These are phyloP conservation scores for Eimeria praecox DNA, from an alignment of 169 alveolate genomes.

Conservation along the genomic window DNA sequence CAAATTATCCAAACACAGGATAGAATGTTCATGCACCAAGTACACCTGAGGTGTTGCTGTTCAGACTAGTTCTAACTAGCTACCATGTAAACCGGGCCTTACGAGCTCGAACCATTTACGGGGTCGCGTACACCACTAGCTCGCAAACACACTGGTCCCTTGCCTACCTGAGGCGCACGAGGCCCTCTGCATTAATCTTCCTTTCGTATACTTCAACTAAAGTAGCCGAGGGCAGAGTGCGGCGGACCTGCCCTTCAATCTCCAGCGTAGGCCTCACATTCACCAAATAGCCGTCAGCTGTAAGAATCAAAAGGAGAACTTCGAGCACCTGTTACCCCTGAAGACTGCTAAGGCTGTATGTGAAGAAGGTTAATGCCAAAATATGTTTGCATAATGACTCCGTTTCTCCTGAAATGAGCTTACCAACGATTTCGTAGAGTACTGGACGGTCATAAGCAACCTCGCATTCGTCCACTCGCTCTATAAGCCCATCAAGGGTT, in stretches of 20 bases:
- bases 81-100: neutral
- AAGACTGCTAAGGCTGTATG: neutral
- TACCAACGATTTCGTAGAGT: constrained; percentile 75
- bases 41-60: neutral
- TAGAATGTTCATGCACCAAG: neutral
- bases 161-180: constrained; percentile 79
- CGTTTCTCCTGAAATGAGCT: neutral
- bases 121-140: neutral
- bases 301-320: neutral
- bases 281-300: constrained; percentile 79
- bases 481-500: constrained; percentile 46
- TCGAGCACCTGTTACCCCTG: neutral
- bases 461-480: constrained; percentile 79
- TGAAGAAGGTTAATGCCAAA: neutral
- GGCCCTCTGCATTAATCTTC: constrained; percentile 77
- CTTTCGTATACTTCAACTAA: constrained; percentile 79
- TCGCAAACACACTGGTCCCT: neutral
- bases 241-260: constrained; percentile 79
- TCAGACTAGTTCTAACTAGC: neutral
- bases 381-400: too few relatives aligned
- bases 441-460: constrained; percentile 28
- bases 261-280: constrained; percentile 76
- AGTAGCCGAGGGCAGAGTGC: constrained; percentile 82
- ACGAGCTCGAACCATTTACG: neutral
- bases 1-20: neutral